A percentile compares a stretch with the other conserved stretches of the same genome.
phyloP scores from a whole-genome alignment of 208 protist genomes.

The Crithidia sp. region DNA sequence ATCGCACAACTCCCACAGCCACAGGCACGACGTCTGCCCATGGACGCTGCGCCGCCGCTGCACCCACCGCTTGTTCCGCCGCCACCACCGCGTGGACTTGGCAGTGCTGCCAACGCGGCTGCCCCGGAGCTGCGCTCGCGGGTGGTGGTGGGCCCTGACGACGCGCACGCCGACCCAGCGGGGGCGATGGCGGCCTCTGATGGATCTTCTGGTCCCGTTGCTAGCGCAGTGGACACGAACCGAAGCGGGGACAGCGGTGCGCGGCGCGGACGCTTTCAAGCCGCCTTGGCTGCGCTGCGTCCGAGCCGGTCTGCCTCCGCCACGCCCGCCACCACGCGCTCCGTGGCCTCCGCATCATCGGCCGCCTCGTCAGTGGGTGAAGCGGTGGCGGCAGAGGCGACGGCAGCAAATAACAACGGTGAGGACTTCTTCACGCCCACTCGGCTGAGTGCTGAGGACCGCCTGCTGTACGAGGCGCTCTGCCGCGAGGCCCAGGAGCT shows the following conservation, averaged over 20 bases:
- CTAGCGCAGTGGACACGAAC: neutral
- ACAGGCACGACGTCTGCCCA: slow-evolving; percentile 2
- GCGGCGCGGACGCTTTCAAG: slow-evolving; percentile 26
- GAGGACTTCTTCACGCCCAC: slow-evolving; percentile 41
- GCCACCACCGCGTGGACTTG: slow-evolving; percentile 24
- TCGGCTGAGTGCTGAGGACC: slow-evolving; percentile 18
- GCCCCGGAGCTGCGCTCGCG: slow-evolving; percentile 35
- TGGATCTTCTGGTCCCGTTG: neutral
- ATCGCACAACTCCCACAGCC: neutral
- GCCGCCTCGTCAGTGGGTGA: neutral
- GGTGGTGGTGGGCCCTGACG: slow-evolving; percentile 15
- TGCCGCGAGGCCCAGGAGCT: slow-evolving; percentile 44
- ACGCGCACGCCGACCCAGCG: neutral
- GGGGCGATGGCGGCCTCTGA: neutral
- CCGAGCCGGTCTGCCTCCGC: slow-evolving; percentile 18
- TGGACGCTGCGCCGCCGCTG: slow-evolving; percentile 17
- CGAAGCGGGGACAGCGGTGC: neutral
- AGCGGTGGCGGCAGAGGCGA: neutral
- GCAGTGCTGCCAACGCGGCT: slow-evolving; percentile 14
- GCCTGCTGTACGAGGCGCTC: slow-evolving; percentile 42
- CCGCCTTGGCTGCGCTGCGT: slow-evolving; percentile 30
- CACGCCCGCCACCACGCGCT: slow-evolving; percentile 11
- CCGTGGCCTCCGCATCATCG: slow-evolving; percentile 8
- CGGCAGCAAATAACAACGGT: neutral
- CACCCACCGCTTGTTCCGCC: slow-evolving; percentile 7